phyloP scores from a whole-genome alignment of 1,284 basidiomycete species.

The Puccinia triticina region DNA sequence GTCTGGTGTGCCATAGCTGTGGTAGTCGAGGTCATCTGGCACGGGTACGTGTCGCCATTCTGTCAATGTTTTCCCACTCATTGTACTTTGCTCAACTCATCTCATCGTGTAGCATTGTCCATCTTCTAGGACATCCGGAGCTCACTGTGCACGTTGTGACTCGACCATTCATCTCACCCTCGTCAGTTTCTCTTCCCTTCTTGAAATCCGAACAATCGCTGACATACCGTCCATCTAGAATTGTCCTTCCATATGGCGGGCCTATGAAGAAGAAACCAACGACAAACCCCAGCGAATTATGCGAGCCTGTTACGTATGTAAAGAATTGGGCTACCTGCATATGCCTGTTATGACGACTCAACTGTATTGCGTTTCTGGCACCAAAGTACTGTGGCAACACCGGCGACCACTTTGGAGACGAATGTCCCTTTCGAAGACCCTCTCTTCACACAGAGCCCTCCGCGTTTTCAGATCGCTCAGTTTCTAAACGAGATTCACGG shows the following conservation, averaged over 20 bases:
- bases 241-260: constrained; percentile 49
- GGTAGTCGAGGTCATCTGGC: constrained; percentile 50
- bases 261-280: constrained; percentile 35
- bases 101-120: constrained; percentile 39
- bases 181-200: not conserved
- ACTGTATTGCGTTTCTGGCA: not conserved
- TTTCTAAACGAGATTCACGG: not conserved
- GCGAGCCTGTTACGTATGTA: constrained; percentile 37
- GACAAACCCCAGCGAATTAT: constrained; percentile 29
- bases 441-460: constrained; percentile 36
- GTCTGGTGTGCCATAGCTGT: constrained; percentile 39
- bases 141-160: constrained; percentile 27
- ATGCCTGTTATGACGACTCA: not conserved
- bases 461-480: constrained; percentile 32
- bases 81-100: not conserved
- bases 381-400: constrained; percentile 43
- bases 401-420: constrained; percentile 48
- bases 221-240: constrained; percentile 23
- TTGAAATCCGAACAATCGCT: not conserved
- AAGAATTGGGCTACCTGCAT: not conserved
- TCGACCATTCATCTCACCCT: constrained; percentile 46
- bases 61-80: not conserved
- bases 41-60: constrained; percentile 27
- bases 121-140: constrained; percentile 8
- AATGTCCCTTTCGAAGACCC: constrained; percentile 39